Evolutionary conservation across 148 eudicot genomes (phyloP), one percentile per base, ranked within the genome.

Genomic region (Persicaria tinctoria): DNA sequence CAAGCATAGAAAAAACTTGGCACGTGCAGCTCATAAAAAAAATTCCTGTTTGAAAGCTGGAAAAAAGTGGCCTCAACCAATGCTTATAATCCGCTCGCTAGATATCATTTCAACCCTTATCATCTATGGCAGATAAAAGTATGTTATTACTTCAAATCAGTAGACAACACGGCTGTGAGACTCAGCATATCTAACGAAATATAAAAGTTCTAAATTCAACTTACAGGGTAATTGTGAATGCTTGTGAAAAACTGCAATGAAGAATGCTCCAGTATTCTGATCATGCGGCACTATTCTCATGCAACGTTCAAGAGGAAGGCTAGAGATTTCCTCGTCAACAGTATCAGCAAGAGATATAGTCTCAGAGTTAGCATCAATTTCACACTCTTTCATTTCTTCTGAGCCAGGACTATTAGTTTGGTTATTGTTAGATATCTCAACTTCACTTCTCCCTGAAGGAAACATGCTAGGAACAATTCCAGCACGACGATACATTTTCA

Each of bases 241-340:
- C 74, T 95, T 95, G 75, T 84, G 90, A 68, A 95, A 82, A 78
- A 95, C 91, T 5, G 99, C 97, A 78, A 95, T 87, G 79, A 95
- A 95, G 83, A 95, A 95, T 77, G 99, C 91, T 72, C 99, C 99
- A 72, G 82, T 89, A 79, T 95, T 92, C 80, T 95, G 99, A 78
- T 95, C 99, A 86, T 95, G 99, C 64, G 99, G 99, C 73, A 95
- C 88, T 84, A 95, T 89, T 81, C 99, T 87, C 92, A 95, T 92
- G 81, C 99, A 95, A 57, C 84, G 89, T 82, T 92, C 99, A 68
- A 95, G 87, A 70, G 99, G 97, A 38, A 95, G 82, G 79, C 70
- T 81, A 60, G 94, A 95, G 77, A 83, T 74, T 79, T 92, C 97
- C 66, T 79, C 85, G 41, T 87, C 85, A 59, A 76, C 54, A 78